A percentile compares a stretch with the other conserved stretches of the same genome.
Evolutionary conservation across 768 basidiomycete genomes (phyloP).

Genomic region (Lactarius sanguifluus): DNA sequence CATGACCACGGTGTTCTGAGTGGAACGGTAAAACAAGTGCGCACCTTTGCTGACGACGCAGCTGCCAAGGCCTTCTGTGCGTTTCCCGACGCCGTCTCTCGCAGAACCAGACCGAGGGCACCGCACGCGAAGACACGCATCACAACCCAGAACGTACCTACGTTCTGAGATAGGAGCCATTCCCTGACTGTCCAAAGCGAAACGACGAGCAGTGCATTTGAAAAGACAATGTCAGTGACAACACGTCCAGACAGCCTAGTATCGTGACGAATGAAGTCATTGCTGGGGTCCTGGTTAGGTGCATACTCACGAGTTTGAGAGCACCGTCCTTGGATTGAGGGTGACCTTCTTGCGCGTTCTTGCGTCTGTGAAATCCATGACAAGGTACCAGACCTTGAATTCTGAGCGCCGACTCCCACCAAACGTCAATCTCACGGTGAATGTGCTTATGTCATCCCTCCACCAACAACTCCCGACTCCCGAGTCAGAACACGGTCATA

Average conservation of each 20-base stretch:
- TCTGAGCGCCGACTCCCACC: neutral
- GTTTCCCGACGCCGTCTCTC: constrained; percentile 58
- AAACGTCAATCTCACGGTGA: too few relatives aligned
- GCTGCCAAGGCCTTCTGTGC: constrained; percentile 53
- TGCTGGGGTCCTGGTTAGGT: neutral
- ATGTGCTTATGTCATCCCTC: constrained; percentile 12
- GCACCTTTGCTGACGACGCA: constrained; percentile 43
- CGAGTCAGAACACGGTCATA: constrained; percentile 13
- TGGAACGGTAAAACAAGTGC: neutral
- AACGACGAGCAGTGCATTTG: constrained; percentile 63
- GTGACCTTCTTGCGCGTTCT: constrained; percentile 40
- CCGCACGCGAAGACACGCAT: constrained; percentile 71
- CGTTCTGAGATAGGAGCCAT: constrained; percentile 62
- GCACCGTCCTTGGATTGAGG: constrained; percentile 32
- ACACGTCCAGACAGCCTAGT: constrained; percentile 22
- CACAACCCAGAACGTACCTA: constrained; percentile 74
- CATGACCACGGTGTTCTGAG: neutral
- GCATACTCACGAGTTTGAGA: constrained; percentile 31
- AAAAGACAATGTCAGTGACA: constrained; percentile 48
- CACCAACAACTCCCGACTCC: neutral
- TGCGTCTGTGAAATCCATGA: constrained; percentile 37
- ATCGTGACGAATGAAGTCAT: neutral
- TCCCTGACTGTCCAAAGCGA: constrained; percentile 65
- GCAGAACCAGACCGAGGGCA: constrained; percentile 61
- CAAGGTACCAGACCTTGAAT: constrained; percentile 1